Percentiles rank a stretch among this genome's conserved stretches.
phyloP scores from a whole-genome alignment of 306 rosid genomes.

The Quercus parvula region DNA sequence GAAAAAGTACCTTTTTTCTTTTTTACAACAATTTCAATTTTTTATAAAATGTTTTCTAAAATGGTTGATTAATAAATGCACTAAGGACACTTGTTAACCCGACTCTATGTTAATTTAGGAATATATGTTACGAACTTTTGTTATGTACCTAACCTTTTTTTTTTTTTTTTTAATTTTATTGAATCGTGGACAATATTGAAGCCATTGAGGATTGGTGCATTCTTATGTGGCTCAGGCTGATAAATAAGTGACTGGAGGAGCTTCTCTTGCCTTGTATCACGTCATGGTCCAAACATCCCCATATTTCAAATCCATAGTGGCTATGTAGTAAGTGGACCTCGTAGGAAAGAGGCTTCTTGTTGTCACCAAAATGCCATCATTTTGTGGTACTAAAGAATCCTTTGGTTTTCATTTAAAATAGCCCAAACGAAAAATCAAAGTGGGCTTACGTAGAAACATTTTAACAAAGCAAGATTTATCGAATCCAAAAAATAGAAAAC shows the following conservation, averaged over 20 bases:
- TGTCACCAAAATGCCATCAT: constrained; percentile 19
- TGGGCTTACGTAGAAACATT: constrained; percentile 25
- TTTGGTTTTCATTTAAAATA: neutral
- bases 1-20: no score
- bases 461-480: neutral
- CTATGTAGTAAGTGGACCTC: constrained; percentile 25
- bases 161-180: no score
- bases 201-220: constrained; percentile 3
- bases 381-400: neutral
- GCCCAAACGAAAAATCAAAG: neutral
- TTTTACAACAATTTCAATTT: no score
- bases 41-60: no score
- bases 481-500: neutral
- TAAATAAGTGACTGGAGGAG: neutral
- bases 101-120: no score
- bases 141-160: no score
- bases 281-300: neutral
- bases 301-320: neutral
- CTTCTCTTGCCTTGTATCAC: neutral
- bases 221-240: neutral
- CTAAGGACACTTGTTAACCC: no score
- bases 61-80: no score
- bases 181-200: neutral
- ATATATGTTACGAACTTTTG: no score
- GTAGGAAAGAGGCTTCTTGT: constrained; percentile 14